These are phyloP conservation scores for Naganishia friedmannii DNA, from an alignment of 768 basidiomycete genomes.

Conservation along the genomic window DNA sequence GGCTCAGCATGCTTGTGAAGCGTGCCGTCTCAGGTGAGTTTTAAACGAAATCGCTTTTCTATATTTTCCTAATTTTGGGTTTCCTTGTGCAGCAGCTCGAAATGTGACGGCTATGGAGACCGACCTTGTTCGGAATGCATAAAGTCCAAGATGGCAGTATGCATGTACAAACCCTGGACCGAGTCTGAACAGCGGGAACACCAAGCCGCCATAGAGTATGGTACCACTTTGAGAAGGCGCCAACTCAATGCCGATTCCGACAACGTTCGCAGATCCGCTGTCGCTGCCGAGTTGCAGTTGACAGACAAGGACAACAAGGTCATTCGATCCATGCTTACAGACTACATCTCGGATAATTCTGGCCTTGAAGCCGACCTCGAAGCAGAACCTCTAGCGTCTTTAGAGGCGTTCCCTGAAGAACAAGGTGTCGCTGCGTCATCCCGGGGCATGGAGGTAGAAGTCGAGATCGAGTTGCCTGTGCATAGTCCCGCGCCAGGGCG, in stretches of 20 bases:
- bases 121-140: constrained; percentile 11
- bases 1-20: constrained; percentile 8
- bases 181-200: constrained; percentile 3
- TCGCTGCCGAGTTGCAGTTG: background rate
- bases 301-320: background rate
- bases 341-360: background rate
- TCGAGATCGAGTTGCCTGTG: constrained; percentile 11
- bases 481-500: background rate
- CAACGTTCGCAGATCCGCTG: background rate
- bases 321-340: constrained; percentile 15
- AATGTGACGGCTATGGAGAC: constrained; percentile 18
- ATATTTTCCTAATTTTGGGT: no score
- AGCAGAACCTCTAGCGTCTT: background rate
- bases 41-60: background rate
- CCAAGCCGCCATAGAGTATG: background rate
- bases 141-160: background rate
- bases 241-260: background rate
- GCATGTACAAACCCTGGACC: constrained; percentile 9
- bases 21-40: constrained; percentile 8
- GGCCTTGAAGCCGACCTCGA: background rate
- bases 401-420: background rate
- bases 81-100: background rate
- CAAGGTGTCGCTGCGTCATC: background rate
- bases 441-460: constrained; percentile 4
- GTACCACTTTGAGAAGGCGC: background rate